Evolutionary conservation across 371 early-diverging fungal genomes (phyloP).

Genomic region (Parasitella parasitica): DNA sequence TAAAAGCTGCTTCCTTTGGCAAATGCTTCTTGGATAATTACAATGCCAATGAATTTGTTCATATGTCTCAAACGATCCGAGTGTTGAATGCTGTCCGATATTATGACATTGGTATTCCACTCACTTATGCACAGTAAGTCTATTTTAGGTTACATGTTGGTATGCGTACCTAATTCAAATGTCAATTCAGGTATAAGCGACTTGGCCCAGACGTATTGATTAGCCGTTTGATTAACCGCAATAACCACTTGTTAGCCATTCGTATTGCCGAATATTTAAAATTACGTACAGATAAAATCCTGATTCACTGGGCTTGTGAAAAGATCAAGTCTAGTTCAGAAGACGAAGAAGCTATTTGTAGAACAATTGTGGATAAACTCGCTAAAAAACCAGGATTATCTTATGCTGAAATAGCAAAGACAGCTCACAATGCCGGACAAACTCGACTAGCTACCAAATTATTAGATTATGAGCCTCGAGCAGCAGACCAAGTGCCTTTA

Average conservation of each 20-base stretch:
- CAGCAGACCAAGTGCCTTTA: slow-evolving; percentile 92
- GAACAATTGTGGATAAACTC: slow-evolving; percentile 78
- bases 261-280: slow-evolving; percentile 83
- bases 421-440: slow-evolving; percentile 85
- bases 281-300: slow-evolving; percentile 75
- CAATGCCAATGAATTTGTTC: slow-evolving; percentile 83
- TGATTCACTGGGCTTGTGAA: slow-evolving; percentile 95
- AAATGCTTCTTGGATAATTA: slow-evolving; percentile 88
- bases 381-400: slow-evolving; percentile 73
- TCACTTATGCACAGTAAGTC: slow-evolving; percentile 84
- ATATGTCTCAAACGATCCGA: slow-evolving; percentile 82
- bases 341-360: slow-evolving; percentile 84
- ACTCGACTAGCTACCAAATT: slow-evolving; percentile 87
- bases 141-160: neutral
- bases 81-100: slow-evolving; percentile 88
- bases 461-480: slow-evolving; percentile 91
- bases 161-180: neutral
- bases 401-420: slow-evolving; percentile 91
- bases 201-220: slow-evolving; percentile 79
- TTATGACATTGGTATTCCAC: slow-evolving; percentile 85
- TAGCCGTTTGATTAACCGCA: slow-evolving; percentile 78
- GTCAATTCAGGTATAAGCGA: slow-evolving; percentile 61
- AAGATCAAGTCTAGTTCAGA: slow-evolving; percentile 87
- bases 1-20: slow-evolving; percentile 95
- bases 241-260: slow-evolving; percentile 84